Percentiles rank a stretch among this genome's conserved stretches.
phyloP scores from a whole-genome alignment of 2,329 filamentous ascomycete genomes.

The Colletotrichum sp. region DNA sequence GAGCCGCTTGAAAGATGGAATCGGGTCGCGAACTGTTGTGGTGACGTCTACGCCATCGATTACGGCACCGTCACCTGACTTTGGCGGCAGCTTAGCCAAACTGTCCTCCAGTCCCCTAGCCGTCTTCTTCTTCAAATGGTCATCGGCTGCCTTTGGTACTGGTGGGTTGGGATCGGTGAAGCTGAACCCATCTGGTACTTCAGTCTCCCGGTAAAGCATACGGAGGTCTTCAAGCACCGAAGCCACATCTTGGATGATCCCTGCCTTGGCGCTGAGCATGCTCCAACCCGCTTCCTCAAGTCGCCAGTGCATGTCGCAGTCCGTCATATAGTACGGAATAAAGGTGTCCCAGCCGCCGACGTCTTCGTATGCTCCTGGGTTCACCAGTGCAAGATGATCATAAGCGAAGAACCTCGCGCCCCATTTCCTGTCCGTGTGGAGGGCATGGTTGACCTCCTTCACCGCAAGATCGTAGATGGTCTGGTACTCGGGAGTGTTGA shows the following conservation, averaged over 20 bases:
- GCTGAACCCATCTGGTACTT: conserved; percentile 29
- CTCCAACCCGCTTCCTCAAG: conserved; percentile 49
- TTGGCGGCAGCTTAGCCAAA: neutral
- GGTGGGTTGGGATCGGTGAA: conserved; percentile 44
- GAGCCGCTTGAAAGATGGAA: neutral
- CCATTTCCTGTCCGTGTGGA: conserved; percentile 45
- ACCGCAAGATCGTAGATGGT: conserved; percentile 45
- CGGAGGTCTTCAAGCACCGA: conserved; percentile 48
- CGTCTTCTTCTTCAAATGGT: neutral
- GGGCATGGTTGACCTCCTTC: conserved; percentile 35
- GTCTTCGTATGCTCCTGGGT: conserved; percentile 53
- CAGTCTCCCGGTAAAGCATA: conserved; percentile 47
- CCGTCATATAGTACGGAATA: conserved; percentile 63
- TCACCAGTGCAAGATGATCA: conserved; percentile 62
- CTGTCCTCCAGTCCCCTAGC: neutral
- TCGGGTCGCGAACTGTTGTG: neutral
- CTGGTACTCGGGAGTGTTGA: conserved; percentile 42
- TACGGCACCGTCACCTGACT: neutral
- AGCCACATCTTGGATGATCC: conserved; percentile 51
- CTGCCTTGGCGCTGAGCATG: conserved; percentile 40
- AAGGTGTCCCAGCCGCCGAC: conserved; percentile 62
- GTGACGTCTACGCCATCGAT: neutral
- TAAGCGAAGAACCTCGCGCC: conserved; percentile 60
- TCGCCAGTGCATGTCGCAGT: conserved; percentile 60
- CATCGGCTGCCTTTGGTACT: neutral